Evolutionary conservation across 768 basidiomycete species (phyloP), one percentile per base, ranked within the genome.

Genomic region (Mycena rosella): DNA sequence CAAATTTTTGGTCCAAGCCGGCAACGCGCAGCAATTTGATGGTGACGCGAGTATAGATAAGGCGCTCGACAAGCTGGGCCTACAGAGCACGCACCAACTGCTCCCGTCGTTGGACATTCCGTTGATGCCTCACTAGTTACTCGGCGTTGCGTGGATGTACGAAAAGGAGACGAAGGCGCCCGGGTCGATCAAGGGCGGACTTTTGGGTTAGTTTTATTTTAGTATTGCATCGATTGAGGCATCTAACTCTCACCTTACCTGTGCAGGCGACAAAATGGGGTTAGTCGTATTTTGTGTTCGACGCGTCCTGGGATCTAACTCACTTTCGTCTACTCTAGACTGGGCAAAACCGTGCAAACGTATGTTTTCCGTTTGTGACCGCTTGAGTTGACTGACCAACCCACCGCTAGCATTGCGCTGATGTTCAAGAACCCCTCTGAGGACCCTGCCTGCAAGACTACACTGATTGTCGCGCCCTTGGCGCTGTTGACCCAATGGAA

Each of bases 401-500:
- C 51, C 10, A 65, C 7, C 38, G 22, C 26, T 57, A 88, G 85
- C 81, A 93, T 93, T 56, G 88, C 91, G 0, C 73, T 82, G 1
- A 86, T 93, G 71, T 78, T 86, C 29, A 81, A 81, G 59, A 91
- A 93, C 73, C 79, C 74, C 9, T 84, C 89, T 0, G 62, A 72
- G 2, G 83, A 91, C 67, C 82, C 83, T 0, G 75, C 74, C 24
- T 81, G 85, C 76, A 91, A 90, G 77, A 87, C 88, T 0, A 93
- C 87, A 26, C 82, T 95, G 0, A 87, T 95, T 62, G 15, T 94
- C 27, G 89, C 90, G 2, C 90, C 89, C 9, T 76, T 89, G 18
- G 89, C 91, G 1, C 89, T 90, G 14, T 74, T 89, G 18, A 87
- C 88, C 0, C 93, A 94, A 66, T 90, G 89, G 89, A 84, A 86